Evolutionary conservation across 805 yeast species (phyloP).

Genomic region (Metschnikowia dekortorum): DNA sequence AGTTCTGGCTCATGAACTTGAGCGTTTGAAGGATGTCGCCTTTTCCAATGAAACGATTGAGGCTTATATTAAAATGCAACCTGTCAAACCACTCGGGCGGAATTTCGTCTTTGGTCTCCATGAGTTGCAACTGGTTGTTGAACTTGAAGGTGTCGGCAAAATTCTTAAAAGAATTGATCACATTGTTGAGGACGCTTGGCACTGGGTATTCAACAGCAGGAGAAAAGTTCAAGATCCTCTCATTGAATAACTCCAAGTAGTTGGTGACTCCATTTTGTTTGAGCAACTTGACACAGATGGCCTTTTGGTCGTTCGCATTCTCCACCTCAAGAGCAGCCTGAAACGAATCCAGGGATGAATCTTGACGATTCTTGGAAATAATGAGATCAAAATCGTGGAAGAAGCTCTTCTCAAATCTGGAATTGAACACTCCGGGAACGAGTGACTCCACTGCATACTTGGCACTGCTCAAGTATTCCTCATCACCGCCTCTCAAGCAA

Average conservation of each 20-base stretch:
- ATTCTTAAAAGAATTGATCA: conserved; percentile 47
- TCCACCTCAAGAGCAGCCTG: conserved; percentile 7
- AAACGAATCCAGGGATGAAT: not conserved
- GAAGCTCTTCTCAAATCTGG: conserved; percentile 58
- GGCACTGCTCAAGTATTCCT: conserved; percentile 55
- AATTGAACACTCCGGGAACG: conserved; percentile 72
- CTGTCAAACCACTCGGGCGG: conserved; percentile 23
- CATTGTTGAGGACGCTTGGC: conserved; percentile 58
- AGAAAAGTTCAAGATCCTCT: conserved; percentile 70
- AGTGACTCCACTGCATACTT: conserved; percentile 79
- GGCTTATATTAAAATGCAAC: conserved; percentile 23
- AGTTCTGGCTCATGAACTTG: conserved; percentile 30
- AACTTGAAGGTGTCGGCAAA: conserved; percentile 21
- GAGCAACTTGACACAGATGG: conserved; percentile 19
- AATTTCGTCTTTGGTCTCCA: conserved; percentile 24
- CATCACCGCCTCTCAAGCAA: conserved; percentile 75
- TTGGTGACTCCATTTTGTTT: conserved; percentile 31
- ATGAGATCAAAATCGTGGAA: conserved; percentile 13
- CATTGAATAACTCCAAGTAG: conserved; percentile 36
- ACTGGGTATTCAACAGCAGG: conserved; percentile 74
- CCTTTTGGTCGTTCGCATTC: conserved; percentile 11
- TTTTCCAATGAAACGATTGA: conserved; percentile 25
- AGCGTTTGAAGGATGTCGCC: conserved; percentile 36
- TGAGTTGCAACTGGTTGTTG: conserved; percentile 19
- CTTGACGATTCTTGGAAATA: conserved; percentile 4